Conservation (phyloP, 2,329 filamentous ascomycete genomes). For the Colletotrichum godetiae region DNA sequence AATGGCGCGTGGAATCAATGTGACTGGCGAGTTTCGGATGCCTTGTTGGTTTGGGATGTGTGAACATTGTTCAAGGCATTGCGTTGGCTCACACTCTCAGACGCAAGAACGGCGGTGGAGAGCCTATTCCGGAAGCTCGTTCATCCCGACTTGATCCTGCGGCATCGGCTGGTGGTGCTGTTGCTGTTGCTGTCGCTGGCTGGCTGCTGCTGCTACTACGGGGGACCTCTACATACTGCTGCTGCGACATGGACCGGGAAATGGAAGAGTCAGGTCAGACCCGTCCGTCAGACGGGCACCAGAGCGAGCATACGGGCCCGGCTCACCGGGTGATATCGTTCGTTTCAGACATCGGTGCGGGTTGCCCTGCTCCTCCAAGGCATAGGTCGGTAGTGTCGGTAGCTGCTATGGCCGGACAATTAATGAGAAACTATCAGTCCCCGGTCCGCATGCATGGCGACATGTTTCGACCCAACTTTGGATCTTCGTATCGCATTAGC, state of each 20-base stretch:
- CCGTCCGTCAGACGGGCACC: neutral
- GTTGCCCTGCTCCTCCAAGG: slow-evolving; percentile 3
- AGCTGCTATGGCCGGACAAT: neutral
- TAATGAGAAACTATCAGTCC: slow-evolving; percentile 3
- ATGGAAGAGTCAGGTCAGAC: neutral
- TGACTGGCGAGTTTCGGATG: slow-evolving; percentile 7
- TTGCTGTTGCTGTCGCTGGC: neutral
- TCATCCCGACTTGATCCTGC: neutral
- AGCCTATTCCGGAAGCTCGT: slow-evolving; percentile 1
- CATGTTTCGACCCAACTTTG: slow-evolving; percentile 10
- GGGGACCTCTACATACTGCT: too few relatives aligned
- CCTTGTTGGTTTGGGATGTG: slow-evolving; percentile 10
- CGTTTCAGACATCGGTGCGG: slow-evolving; percentile 32
- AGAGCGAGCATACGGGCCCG: neutral
- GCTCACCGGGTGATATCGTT: slow-evolving; percentile 34
- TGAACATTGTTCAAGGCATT: slow-evolving; percentile 8
- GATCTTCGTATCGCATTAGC: neutral
- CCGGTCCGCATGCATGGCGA: neutral
- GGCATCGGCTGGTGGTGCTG: neutral
- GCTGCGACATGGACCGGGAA: neutral
- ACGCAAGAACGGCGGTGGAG: neutral
- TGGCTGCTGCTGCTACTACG: neutral
- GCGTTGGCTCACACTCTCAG: neutral
- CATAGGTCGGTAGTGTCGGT: neutral
- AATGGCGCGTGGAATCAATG: neutral